A percentile compares a stretch with the other conserved stretches of the same genome.
These are phyloP conservation scores for Trematosphaeria pertusa DNA, from an alignment of 2,329 filamentous ascomycete genomes.

Conservation along the genomic window DNA sequence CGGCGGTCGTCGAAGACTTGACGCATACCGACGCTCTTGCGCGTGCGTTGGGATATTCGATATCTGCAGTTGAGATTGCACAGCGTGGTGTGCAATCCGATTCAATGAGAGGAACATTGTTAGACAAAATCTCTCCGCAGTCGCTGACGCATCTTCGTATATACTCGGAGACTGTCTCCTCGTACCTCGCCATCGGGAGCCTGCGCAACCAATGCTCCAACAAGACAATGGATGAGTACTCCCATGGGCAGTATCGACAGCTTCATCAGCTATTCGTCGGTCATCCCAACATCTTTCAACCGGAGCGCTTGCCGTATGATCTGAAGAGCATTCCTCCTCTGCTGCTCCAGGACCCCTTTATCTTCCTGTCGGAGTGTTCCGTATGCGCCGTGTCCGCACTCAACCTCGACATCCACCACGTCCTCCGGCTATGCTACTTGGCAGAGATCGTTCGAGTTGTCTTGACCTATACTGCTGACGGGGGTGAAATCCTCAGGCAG, in stretches of 20 bases:
- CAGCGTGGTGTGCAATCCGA: constrained; percentile 83
- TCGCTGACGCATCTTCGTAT: constrained; percentile 86
- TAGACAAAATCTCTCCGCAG: constrained; percentile 86
- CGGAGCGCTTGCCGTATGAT: constrained; percentile 49
- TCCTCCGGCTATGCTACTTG: constrained; percentile 86
- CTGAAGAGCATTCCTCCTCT: constrained; percentile 60
- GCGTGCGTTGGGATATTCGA: constrained; percentile 78
- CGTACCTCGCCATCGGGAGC: constrained; percentile 80
- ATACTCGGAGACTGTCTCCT: constrained; percentile 84
- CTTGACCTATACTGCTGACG: constrained; percentile 55
- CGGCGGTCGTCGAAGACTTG: constrained; percentile 53
- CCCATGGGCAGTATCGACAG: constrained; percentile 72
- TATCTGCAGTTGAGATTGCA: constrained; percentile 88
- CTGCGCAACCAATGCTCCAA: constrained; percentile 67
- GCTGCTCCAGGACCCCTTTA: constrained; percentile 73
- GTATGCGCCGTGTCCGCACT: constrained; percentile 73
- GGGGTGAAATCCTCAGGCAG: constrained; percentile 8
- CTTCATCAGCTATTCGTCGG: constrained; percentile 77
- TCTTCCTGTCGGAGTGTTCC: constrained; percentile 81
- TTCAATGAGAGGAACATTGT: constrained; percentile 70
- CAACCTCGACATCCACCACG: constrained; percentile 75
- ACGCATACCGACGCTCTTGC: constrained; percentile 66
- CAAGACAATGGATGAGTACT: constrained; percentile 70
- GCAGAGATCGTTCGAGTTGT: constrained; percentile 89
- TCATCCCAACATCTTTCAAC: constrained; percentile 50